Conservation (phyloP, 1,139 yeast species). For the Pichia sp. region DNA sequence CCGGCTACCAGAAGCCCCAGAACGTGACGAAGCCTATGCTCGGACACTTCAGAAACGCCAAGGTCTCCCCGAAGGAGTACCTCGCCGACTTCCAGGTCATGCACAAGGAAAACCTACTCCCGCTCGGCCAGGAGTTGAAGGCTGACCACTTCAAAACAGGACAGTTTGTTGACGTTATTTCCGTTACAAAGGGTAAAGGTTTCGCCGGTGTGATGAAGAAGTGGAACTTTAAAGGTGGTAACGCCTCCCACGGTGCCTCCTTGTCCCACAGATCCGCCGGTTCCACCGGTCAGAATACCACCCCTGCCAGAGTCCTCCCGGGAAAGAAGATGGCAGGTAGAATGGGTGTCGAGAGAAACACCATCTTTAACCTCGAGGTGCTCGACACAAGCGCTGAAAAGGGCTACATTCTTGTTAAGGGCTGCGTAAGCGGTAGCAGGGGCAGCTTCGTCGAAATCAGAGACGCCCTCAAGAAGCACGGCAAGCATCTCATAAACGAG, state of each 20-base stretch:
- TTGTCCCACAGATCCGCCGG: constrained; percentile 94
- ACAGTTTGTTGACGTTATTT: constrained; percentile 75
- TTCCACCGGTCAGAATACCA: constrained; percentile 92
- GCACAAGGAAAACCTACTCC: constrained; percentile 59
- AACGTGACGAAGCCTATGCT: constrained; percentile 63
- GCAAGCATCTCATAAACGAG: constrained; percentile 25
- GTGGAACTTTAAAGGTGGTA: constrained; percentile 85
- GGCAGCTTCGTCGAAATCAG: constrained; percentile 69
- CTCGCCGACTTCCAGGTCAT: constrained; percentile 77
- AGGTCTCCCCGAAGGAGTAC: constrained; percentile 77
- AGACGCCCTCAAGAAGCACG: constrained; percentile 60
- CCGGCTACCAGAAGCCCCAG: constrained; percentile 57
- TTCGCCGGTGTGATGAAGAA: constrained; percentile 98
- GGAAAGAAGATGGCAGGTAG: constrained; percentile 99
- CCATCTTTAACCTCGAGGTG: constrained; percentile 73
- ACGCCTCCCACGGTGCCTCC: constrained; percentile 96
- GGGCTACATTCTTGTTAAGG: constrained; percentile 80
- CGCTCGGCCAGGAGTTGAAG: constrained; percentile 70
- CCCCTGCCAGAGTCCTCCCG: constrained; percentile 94
- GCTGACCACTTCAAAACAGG: constrained; percentile 86
- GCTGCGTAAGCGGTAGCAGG: constrained; percentile 87
- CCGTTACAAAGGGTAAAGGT: constrained; percentile 90
- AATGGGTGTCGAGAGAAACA: constrained; percentile 76
- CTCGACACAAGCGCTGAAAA: constrained; percentile 75
- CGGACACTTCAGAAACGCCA: constrained; percentile 76